A percentile compares a stretch with the other conserved stretches of the same genome.
These are phyloP conservation scores for Eucalyptus cloeziana DNA, from an alignment of 345 rosid species.

Conservation along the genomic window DNA sequence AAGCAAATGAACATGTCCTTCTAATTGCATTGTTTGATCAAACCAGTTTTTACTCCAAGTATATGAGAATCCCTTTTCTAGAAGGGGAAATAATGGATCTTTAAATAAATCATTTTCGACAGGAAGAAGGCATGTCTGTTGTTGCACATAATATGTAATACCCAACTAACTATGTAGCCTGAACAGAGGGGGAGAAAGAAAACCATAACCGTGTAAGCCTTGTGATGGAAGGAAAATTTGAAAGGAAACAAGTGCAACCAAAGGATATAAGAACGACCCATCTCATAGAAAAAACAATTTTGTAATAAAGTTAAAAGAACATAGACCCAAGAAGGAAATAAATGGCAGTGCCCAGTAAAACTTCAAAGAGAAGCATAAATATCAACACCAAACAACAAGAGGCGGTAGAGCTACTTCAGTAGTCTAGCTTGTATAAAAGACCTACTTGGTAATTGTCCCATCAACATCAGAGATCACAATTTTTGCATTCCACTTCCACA, in stretches of 20 bases:
- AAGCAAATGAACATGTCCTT: background rate
- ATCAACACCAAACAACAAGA: background rate
- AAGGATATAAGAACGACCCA: background rate
- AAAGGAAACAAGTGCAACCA: background rate
- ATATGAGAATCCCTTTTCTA: background rate
- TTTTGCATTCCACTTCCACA: constrained; percentile 90
- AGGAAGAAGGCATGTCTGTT: background rate
- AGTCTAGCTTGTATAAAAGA: background rate
- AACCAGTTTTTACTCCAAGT: background rate
- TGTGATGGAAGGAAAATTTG: background rate
- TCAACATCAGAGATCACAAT: constrained; percentile 95
- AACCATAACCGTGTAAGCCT: background rate
- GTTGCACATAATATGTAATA: background rate
- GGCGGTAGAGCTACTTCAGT: background rate
- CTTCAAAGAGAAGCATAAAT: background rate
- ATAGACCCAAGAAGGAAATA: background rate
- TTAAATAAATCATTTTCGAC: background rate
- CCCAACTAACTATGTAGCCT: background rate
- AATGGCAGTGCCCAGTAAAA: background rate
- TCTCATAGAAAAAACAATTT: background rate
- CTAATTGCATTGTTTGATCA: background rate
- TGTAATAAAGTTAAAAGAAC: background rate
- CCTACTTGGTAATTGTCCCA: constrained; percentile 92
- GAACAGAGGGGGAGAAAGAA: background rate
- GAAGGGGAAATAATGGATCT: background rate